A percentile compares a stretch with the other conserved stretches of the same genome.
Evolutionary conservation across 2,329 filamentous ascomycete species (phyloP).

Genomic region (Camptophora hylomeconis): DNA sequence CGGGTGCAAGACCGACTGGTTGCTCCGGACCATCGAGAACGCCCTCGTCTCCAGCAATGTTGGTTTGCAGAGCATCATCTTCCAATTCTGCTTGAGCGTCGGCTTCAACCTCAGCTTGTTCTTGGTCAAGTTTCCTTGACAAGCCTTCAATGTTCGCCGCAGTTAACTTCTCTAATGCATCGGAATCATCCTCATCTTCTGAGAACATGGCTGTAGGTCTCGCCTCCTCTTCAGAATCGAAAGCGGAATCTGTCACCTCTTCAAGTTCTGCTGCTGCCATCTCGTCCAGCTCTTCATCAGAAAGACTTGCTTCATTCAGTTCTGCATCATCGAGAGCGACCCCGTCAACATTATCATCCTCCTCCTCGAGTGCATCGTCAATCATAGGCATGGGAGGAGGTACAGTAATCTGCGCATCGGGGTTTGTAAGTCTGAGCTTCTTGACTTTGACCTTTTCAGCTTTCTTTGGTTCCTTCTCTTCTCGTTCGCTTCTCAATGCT

Average conservation of each 20-base stretch:
- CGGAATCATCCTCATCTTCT: constrained; percentile 81
- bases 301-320: constrained; percentile 23
- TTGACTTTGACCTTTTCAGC: constrained; percentile 22
- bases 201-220: constrained; percentile 68
- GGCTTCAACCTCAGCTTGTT: constrained; percentile 64
- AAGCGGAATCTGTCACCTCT: constrained; percentile 42
- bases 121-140: constrained; percentile 67
- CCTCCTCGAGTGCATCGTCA: constrained; percentile 26
- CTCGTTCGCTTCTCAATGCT: constrained; percentile 19
- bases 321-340: constrained; percentile 31
- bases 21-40: constrained; percentile 48
- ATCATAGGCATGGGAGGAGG: constrained; percentile 19
- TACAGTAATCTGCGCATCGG: constrained; percentile 16
- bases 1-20: constrained; percentile 62
- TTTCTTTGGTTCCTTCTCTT: constrained; percentile 23
- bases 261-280: constrained; percentile 27
- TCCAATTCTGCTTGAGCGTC: constrained; percentile 77
- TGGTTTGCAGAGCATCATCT: constrained; percentile 78
- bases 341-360: constrained; percentile 32
- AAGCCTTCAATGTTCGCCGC: constrained; percentile 93
- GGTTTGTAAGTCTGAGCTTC: constrained; percentile 19
- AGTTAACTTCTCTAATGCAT: constrained; percentile 79
- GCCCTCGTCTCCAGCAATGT: constrained; percentile 67
- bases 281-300: constrained; percentile 15
- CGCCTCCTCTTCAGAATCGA: constrained; percentile 53